Base-by-base conservation (phyloP, 2,329 filamentous ascomycete species). In the Diaporthe australafricana region DNA sequence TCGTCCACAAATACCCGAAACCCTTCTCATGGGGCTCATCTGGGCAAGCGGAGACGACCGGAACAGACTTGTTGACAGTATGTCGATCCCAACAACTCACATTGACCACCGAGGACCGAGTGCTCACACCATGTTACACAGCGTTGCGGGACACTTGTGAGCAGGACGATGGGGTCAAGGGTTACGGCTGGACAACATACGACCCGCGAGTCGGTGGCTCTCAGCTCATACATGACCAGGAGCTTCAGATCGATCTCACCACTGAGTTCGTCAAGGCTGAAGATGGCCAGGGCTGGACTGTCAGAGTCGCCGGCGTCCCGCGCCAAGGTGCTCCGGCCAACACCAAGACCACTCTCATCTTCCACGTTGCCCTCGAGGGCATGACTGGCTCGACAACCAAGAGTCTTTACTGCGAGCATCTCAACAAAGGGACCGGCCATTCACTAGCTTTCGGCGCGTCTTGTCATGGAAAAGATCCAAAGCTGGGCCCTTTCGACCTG, bases 1-100 rank as follows among this genome's bases (percentile, higher is more conserved):
- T 45, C 89, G 94, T 22, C 94, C 96, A 57, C 89, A 94, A 73
- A 87, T 96, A 69, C 93, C 95, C 0, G 91, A 94, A 78, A 95
- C 93, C 75, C 82, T 98, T 74, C 89, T 91, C 80, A 91, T 93
- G 4, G 94, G 93, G 0, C 85, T 98, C 79, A 89, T 98, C 84
- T 98, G 95, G 95, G 90, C 90, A 5, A 91, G 92, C 76, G 91
- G 96, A 8, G 93, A 97, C 38, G 48, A 73, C 75, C 72, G 76
- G 73, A 70, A 68, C 66, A n/a, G 70, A 3, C 66, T 73, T 35
- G 47, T 72, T 30, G 72, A 75, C 30, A 74, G 75, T 72, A 53
- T 42, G 75, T 70, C 25, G 12, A 35, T 14, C 25, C 47, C 27
- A 47, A n/a, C 20, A 25, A 35, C 30, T 6, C 20, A 11, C 11